Evolutionary conservation across 257 asterid species (phyloP), one percentile per base, ranked within the genome.

Genomic region (Osmanthus fragrans): DNA sequence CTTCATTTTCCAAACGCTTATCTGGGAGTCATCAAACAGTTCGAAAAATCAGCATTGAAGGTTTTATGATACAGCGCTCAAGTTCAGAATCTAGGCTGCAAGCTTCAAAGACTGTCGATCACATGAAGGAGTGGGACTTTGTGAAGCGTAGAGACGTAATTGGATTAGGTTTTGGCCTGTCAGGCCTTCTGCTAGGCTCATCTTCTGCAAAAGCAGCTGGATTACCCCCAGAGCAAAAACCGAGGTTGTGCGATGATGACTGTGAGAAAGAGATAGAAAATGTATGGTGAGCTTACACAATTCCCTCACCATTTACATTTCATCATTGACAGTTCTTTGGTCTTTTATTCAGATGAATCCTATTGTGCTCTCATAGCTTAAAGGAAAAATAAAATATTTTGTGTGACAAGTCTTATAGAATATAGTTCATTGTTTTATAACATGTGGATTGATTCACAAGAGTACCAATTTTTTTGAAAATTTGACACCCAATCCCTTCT

Each of bases 221-320:
- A 47, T 87, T 95, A 88, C 98, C 99, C 42, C 98, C 92, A 1
- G 98, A 95, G 82, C 91, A 95, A 63, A 91, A 93, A 77, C 98
- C 98, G 45, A 95, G 77, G 85, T 87, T 91, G 45, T 95, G 99
- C 29, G 97, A 95, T 23, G 92, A 83, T 60, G 82, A 76, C 32
- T 95, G 99, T 84, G 94, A 81, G 87, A 93, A 93, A 87, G 96
- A 91, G 96, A 94, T 91, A 84, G 95, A 90, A 89, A 91, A 91
- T 88, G 97, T 91, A 91, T 86, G 95, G 95, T 88, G 95, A 91
- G 92, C 81, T 80, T 82, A 85, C 84, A 78, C 76, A 75, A 15
- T 82, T 85, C 90, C 88, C 88, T 89, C 76, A 30, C 5, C 56
- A 63, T 49, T 4, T 30, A 3, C 67, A 64, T 60, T 63, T 51